These are phyloP conservation scores for Yueomyces sp. DNA, from an alignment of 805 yeast species.

Conservation along the genomic window DNA sequence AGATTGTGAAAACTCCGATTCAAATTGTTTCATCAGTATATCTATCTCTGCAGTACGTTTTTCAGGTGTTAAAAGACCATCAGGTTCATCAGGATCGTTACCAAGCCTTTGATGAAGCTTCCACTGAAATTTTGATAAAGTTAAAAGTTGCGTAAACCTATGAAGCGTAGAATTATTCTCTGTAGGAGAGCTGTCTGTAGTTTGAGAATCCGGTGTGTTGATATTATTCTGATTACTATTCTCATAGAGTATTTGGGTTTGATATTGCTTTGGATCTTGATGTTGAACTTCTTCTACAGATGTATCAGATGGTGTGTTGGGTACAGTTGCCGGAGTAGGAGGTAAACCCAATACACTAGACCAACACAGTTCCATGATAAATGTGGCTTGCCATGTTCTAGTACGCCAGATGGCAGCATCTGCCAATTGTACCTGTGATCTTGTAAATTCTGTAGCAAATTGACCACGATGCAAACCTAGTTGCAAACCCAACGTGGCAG, in stretches of 20 bases:
- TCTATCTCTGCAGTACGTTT: not conserved
- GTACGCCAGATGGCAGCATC: conserved; percentile 94
- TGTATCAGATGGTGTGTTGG: too few species aligned
- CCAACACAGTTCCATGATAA: conserved; percentile 84
- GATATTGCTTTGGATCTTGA: too few species aligned
- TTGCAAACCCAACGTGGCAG: conserved; percentile 73
- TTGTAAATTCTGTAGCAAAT: conserved; percentile 77
- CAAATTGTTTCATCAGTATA: not conserved
- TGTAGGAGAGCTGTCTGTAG: conserved; percentile 50
- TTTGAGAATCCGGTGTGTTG: conserved; percentile 60
- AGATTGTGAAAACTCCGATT: not conserved
- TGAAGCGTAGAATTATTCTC: conserved; percentile 5
- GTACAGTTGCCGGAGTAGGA: conserved; percentile 32
- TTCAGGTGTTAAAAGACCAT: not conserved
- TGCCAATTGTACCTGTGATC: conserved; percentile 78
- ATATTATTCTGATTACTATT: conserved; percentile 21
- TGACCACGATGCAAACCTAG: conserved; percentile 85
- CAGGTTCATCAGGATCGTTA: not conserved
- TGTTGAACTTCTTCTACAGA: not conserved
- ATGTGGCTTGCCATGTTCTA: conserved; percentile 80
- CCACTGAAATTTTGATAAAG: not conserved
- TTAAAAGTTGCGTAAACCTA: conserved; percentile 5
- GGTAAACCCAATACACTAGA: conserved; percentile 80
- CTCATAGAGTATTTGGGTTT: too few species aligned
- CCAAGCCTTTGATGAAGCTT: not conserved